These are phyloP conservation scores for Cystofilobasidium macerans DNA, from an alignment of 768 basidiomycete species.

Conservation along the genomic window DNA sequence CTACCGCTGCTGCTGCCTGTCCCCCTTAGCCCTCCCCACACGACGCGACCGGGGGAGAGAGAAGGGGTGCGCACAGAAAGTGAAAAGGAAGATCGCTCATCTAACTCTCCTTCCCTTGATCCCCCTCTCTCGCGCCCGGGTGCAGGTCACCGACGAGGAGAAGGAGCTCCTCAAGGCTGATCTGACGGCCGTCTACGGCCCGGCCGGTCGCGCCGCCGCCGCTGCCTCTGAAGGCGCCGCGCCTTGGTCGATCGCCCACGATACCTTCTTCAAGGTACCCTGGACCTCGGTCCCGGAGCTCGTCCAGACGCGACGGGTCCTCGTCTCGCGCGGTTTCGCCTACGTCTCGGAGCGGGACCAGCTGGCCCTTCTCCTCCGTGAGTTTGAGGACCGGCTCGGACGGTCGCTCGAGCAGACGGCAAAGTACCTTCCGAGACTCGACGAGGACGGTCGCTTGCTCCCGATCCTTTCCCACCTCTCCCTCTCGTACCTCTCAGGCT, in stretches of 20 bases:
- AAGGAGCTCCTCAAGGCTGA: conserved; percentile 45
- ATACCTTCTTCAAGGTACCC: conserved; percentile 79
- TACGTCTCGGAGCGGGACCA: conserved; percentile 69
- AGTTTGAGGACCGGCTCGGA: conserved; percentile 63
- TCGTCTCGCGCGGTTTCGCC: conserved; percentile 70
- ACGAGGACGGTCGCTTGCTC: conserved; percentile 82
- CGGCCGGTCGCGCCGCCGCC: too few relatives aligned
- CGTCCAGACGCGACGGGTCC: conserved; percentile 66
- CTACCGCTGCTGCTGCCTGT: background rate
- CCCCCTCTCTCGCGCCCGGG: background rate
- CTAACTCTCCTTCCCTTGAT: background rate
- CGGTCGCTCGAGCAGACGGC: conserved; percentile 74
- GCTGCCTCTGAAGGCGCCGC: too few relatives aligned
- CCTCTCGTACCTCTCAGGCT: conserved; percentile 80
- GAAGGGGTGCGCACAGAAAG: too few relatives aligned
- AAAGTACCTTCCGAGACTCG: conserved; percentile 73
- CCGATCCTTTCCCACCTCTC: conserved; percentile 86
- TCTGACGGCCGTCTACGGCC: conserved; percentile 45
- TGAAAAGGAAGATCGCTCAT: too few relatives aligned
- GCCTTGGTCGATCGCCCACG: conserved; percentile 30
- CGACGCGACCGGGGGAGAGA: too few relatives aligned
- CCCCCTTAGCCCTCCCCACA: background rate
- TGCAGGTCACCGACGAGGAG: conserved; percentile 53
- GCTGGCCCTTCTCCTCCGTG: conserved; percentile 75
- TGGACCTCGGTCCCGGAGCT: conserved; percentile 94